Conservation (phyloP, 495 filamentous ascomycete species). For the Penicillium argentinense region DNA sequence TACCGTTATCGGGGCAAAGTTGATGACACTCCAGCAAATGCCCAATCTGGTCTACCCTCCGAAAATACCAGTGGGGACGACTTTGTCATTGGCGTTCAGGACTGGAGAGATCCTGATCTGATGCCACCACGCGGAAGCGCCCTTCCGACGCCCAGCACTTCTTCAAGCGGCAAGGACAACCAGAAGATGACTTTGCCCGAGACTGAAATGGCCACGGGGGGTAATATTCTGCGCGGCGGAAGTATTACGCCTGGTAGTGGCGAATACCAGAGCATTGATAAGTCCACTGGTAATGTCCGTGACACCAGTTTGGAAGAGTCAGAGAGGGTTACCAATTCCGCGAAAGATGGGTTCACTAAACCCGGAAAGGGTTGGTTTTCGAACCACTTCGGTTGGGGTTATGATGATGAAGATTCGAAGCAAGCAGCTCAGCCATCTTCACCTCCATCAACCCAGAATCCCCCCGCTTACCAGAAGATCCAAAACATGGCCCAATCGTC, state of each 20-base stretch:
- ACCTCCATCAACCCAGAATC: slow-evolving; percentile 3
- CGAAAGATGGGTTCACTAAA: neutral
- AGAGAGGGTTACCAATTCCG: slow-evolving; percentile 3
- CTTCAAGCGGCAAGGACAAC: slow-evolving; percentile 20
- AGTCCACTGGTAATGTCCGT: slow-evolving; percentile 20
- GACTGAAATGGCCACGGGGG: slow-evolving; percentile 32
- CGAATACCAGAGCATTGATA: slow-evolving; percentile 57
- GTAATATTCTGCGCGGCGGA: slow-evolving; percentile 56
- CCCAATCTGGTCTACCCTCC: slow-evolving; percentile 13
- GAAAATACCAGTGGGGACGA: slow-evolving; percentile 53
- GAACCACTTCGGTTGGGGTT: slow-evolving; percentile 35
- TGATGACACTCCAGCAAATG: neutral
- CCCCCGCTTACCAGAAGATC: slow-evolving; percentile 10
- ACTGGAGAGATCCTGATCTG: slow-evolving; percentile 87
- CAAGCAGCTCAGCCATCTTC: slow-evolving; percentile 13
- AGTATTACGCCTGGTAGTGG: slow-evolving; percentile 78
- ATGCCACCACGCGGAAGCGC: slow-evolving; percentile 43
- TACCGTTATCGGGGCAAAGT: slow-evolving; percentile 12
- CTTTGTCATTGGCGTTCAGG: slow-evolving; percentile 90
- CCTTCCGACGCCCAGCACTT: slow-evolving; percentile 26
- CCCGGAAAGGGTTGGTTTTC: slow-evolving; percentile 38
- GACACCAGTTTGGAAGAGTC: slow-evolving; percentile 13
- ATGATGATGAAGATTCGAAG: slow-evolving; percentile 17
- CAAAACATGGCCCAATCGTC: slow-evolving; percentile 11
- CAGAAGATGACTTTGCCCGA: slow-evolving; percentile 24